Base-by-base conservation (phyloP, 495 filamentous ascomycete species). In the Barbatosphaeria neglecta region DNA sequence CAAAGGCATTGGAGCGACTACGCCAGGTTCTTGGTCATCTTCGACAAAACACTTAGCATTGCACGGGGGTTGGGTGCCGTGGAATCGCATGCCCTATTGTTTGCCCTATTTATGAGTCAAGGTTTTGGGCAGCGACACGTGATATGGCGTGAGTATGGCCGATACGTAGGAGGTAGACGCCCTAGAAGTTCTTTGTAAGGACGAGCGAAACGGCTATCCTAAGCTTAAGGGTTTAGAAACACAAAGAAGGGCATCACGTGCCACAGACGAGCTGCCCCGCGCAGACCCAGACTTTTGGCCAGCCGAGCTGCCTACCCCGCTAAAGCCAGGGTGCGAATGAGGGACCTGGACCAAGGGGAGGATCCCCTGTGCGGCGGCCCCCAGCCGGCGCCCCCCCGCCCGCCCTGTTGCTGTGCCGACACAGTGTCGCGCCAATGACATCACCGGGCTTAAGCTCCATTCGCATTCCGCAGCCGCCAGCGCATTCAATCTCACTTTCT, bases 21-120 rank as follows among this genome's bases (percentile, higher is more conserved):
- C 48, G 52, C 11, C 58, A 58, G 28, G 61, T 65, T 22, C 62
- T 65, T 11, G 56, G 58, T 10, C 62, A 65, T 40, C 40, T 65
- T 10, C 49, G 61, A 22, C n/a, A n/a, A n/a, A 11, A 24, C 5
- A n/a, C 1, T 2, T 41, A 41, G 39, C 10, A 19, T 22, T 20
- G 38, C 6, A 20, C 3, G 22, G 4, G 5, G 17, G 51, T 54
- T 31, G 22, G 37, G 11, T 13, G 44, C 40, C 37, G 37, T n/a
- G n/a, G n/a, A n/a, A n/a, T n/a, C n/a, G n/a, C n/a, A n/a, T n/a
- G n/a, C 27, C 27, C 2, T 31, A 8, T 31, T 31, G 27, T 31
- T 13, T 31, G n/a, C n/a, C n/a, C n/a, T n/a, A n/a, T n/a, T n/a
- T n/a, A n/a, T n/a, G n/a, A n/a, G n/a, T 10, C 27, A 10, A 10